These are phyloP conservation scores for Nectriaceae sp. DNA, from an alignment of 2,329 filamentous ascomycete genomes.

Conservation along the genomic window DNA sequence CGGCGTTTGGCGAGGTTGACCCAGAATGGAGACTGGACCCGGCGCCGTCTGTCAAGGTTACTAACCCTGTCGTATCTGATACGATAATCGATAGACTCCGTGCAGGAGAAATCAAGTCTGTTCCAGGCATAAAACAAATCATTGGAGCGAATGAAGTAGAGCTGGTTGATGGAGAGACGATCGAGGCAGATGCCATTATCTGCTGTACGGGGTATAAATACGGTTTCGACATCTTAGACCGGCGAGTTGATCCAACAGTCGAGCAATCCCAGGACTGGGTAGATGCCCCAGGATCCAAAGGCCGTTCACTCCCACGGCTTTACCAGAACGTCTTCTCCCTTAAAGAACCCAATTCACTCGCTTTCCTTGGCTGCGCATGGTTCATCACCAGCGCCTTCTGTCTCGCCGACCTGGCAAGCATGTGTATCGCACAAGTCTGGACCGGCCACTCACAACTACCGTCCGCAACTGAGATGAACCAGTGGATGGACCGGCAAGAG, in stretches of 20 bases:
- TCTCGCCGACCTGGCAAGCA: conserved; percentile 29
- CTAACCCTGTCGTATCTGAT: conserved; percentile 30
- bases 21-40: conserved; percentile 29
- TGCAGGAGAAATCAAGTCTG: conserved; percentile 36
- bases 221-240: conserved; percentile 31
- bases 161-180: conserved; percentile 30
- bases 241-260: conserved; percentile 14
- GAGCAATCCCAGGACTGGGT: conserved; percentile 17
- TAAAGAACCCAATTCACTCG: conserved; percentile 42
- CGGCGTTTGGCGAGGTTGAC: conserved; percentile 22
- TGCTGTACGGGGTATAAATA: conserved; percentile 41
- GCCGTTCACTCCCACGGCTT: conserved; percentile 34
- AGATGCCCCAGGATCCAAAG: conserved; percentile 22
- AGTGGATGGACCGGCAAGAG: conserved; percentile 22
- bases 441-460: conserved; percentile 33
- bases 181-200: conserved; percentile 37
- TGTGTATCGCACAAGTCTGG: conserved; percentile 35
- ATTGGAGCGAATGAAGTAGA: conserved; percentile 27
- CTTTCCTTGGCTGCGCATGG: conserved; percentile 32
- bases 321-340: conserved; percentile 48
- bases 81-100: conserved; percentile 36
- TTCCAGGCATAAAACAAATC: conserved; percentile 30
- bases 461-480: conserved; percentile 33
- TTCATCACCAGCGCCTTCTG: conserved; percentile 26
- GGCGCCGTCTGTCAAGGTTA: conserved; percentile 27